phyloP scores from a whole-genome alignment of 805 yeast species.

The Pichia insulana region DNA sequence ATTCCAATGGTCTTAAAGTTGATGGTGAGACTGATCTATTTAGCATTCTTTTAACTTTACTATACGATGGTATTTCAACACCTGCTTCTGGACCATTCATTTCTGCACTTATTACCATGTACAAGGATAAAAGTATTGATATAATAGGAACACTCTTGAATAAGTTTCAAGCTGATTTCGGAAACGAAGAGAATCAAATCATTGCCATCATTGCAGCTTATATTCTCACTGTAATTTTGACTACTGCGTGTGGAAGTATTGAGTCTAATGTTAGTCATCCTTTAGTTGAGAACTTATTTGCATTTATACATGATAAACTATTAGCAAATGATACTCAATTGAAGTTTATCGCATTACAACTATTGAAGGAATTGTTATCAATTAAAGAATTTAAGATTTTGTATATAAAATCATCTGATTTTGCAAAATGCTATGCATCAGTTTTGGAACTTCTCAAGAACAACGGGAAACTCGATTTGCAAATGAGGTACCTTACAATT shows the following conservation, averaged over 20 bases:
- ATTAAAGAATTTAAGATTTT: constrained; percentile 43
- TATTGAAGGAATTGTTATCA: constrained; percentile 52
- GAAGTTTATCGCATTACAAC: constrained; percentile 57
- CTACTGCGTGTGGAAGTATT: constrained; percentile 5
- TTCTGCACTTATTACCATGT: too few species aligned
- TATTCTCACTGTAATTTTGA: constrained; percentile 43
- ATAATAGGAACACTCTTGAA: too few species aligned
- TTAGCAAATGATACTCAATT: constrained; percentile 36
- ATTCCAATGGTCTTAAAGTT: too few species aligned
- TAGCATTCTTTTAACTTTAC: constrained; percentile 1
- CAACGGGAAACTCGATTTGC: constrained; percentile 45
- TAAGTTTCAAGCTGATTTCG: constrained; percentile 16
- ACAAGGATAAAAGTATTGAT: too few species aligned
- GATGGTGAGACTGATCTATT: background rate
- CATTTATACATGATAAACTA: constrained; percentile 24
- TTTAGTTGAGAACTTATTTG: constrained; percentile 22
- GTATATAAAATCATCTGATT: constrained; percentile 37
- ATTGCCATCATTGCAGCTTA: constrained; percentile 48
- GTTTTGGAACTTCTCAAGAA: constrained; percentile 39
- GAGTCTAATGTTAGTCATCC: background rate
- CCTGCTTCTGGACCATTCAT: too few species aligned
- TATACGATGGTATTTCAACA: constrained; percentile 6
- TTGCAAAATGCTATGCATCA: constrained; percentile 34
- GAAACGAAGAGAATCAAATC: constrained; percentile 37
- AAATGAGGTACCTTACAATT: constrained; percentile 73